Evolutionary conservation across 2,329 filamentous ascomycete species (phyloP).

Genomic region (Fusarium sp.): DNA sequence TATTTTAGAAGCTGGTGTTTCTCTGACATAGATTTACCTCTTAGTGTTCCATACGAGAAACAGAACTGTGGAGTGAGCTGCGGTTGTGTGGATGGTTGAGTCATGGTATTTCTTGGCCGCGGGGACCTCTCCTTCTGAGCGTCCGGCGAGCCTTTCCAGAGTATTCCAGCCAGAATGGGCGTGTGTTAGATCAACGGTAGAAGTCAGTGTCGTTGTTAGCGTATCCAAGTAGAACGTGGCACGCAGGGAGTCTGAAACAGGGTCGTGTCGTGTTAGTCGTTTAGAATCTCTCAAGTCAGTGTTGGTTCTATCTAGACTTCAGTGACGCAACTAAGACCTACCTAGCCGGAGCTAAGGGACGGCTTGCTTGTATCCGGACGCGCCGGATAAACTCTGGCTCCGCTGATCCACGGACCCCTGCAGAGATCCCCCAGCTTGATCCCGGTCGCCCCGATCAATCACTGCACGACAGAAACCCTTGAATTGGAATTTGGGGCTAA

Average conservation of each 20-base stretch:
- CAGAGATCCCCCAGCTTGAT: slow-evolving; percentile 44
- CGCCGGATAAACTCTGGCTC: slow-evolving; percentile 43
- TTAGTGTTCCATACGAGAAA: slow-evolving; percentile 77
- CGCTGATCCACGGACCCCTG: slow-evolving; percentile 34
- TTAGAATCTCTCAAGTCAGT: slow-evolving; percentile 8
- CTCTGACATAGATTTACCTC: slow-evolving; percentile 66
- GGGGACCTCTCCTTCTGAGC: slow-evolving; percentile 52
- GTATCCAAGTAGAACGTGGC: slow-evolving; percentile 21
- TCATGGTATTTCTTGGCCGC: slow-evolving; percentile 60
- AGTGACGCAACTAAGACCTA: slow-evolving; percentile 44
- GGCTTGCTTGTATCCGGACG: slow-evolving; percentile 17
- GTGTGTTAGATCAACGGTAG: slow-evolving; percentile 9
- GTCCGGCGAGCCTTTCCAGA: slow-evolving; percentile 64
- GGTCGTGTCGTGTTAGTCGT: slow-evolving; percentile 18
- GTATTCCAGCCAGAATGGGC: slow-evolving; percentile 63
- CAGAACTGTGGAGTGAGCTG: slow-evolving; percentile 81
- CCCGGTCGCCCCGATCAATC: slow-evolving; percentile 37
- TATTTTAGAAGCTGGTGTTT: not conserved
- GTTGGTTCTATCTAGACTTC: slow-evolving; percentile 23
- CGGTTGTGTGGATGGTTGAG: slow-evolving; percentile 62
- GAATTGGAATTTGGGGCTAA: slow-evolving; percentile 19
- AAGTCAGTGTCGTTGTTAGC: slow-evolving; percentile 17
- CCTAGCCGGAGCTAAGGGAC: slow-evolving; percentile 24
- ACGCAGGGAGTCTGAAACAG: slow-evolving; percentile 29
- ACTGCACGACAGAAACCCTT: slow-evolving; percentile 34